phyloP scores from a whole-genome alignment of 257 asterid genomes.

The Primulina eburnea region DNA sequence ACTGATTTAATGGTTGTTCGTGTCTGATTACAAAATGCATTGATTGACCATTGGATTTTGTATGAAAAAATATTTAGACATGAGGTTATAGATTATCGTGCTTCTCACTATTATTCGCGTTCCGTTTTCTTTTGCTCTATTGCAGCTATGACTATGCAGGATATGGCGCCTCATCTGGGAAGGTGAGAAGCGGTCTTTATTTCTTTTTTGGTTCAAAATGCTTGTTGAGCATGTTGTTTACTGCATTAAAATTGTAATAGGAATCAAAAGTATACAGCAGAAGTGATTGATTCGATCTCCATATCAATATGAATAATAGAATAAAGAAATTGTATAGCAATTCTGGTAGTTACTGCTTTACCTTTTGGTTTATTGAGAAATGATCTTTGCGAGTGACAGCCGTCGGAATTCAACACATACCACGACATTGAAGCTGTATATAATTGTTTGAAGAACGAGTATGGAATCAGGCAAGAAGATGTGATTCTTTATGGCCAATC shows the following conservation, averaged over 20 bases:
- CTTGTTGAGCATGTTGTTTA: not conserved
- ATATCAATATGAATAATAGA: not conserved
- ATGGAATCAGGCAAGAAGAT: slow-evolving; percentile 89
- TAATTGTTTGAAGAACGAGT: slow-evolving; percentile 72
- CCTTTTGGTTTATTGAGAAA: slow-evolving; percentile 11
- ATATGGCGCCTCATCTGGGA: slow-evolving; percentile 94
- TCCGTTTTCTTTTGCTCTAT: slow-evolving; percentile 24
- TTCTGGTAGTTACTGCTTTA: not conserved
- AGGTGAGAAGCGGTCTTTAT: slow-evolving; percentile 58
- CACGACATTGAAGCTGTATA: slow-evolving; percentile 90
- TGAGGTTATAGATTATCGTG: not conserved
- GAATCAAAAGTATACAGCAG: not conserved
- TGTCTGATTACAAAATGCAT: not conserved
- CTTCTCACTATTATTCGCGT: slow-evolving; percentile 8
- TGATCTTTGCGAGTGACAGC: slow-evolving; percentile 49
- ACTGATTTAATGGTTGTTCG: not conserved
- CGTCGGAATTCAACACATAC: slow-evolving; percentile 94
- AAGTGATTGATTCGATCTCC: slow-evolving; percentile 4
- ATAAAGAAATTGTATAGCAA: not conserved
- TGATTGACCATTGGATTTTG: not conserved
- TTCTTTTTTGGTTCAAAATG: not conserved
- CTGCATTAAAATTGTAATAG: not conserved
- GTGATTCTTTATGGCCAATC: slow-evolving; percentile 95
- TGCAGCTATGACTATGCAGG: slow-evolving; percentile 99
- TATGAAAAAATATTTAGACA: no score